Base-by-base conservation (phyloP, 179 eudicot species). In the Spergularia azorica region DNA sequence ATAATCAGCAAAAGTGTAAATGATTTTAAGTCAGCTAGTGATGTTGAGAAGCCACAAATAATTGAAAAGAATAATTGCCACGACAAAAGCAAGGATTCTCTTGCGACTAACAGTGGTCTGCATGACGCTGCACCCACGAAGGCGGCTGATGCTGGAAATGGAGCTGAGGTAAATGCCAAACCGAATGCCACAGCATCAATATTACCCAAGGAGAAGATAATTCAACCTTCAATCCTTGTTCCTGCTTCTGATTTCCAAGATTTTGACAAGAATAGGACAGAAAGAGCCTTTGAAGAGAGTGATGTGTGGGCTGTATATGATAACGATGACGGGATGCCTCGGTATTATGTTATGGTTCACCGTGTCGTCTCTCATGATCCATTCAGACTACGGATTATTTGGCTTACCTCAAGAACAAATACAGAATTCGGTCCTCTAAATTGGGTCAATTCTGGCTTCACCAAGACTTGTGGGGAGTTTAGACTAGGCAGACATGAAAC, bases 401-500 rank as follows among this genome's bases (percentile, higher is more conserved):
- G 90, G 90, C 85, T 87, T 36, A 83, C 72, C 73, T 83, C 87
- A 46, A 82, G 54, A 70, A 78, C 82, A 12, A 81, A 76, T 64
- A n/a, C 73, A 14, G 88, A 83, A 60, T 68, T 79, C 1, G 55
- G 84, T 69, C 77, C 77, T 43, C 9, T 79, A 52, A 77, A 72
- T 63, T 91, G 97, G 97, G 84, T 89, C 39, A 82, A 82, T 66
- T 88, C 83, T 64, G 97, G 98, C 64, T 92, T 91, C 74, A 63
- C 80, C 32, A 95, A 95, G 84, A 93, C 93, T 54, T 90, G 92
- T 81, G 99, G 98, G 17, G 93, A 89, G 36, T 91, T 93, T 62
- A 79, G 88, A 83, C 58, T 80, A 58, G 92, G 97, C 63, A 90
- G 76, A 72, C 77, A 83, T 66, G 94, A 93, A 80, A 76, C 76